Evolutionary conservation across 2,329 filamentous ascomycete species (phyloP).

Genomic region (Fusarium fracticaudum): DNA sequence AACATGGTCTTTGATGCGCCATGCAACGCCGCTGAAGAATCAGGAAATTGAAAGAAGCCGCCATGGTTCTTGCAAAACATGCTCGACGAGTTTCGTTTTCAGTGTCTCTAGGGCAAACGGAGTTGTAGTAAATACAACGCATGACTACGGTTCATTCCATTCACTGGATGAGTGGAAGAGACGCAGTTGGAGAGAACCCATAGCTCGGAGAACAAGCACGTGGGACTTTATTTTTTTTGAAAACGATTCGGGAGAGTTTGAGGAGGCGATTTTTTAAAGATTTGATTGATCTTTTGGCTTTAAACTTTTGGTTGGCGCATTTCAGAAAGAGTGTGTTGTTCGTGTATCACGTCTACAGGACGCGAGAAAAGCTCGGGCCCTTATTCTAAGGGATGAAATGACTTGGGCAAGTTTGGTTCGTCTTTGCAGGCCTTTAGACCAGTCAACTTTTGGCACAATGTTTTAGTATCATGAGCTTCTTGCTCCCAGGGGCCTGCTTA

Average conservation of each 20-base stretch:
- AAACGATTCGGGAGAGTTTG: neutral
- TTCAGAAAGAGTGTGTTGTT: neutral
- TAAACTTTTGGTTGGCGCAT: neutral
- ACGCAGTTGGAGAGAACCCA: rapidly evolving
- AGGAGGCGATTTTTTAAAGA: too few species aligned
- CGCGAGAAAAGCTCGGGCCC: neutral
- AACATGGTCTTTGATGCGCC: neutral
- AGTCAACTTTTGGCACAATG: neutral
- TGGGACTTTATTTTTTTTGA: rapidly evolving
- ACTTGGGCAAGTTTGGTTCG: neutral
- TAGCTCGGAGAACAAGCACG: rapidly evolving
- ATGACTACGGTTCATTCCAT: neutral
- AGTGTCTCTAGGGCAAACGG: neutral
- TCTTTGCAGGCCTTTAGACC: neutral
- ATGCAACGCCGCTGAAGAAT: neutral
- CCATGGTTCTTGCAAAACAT: neutral
- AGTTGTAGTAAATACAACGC: neutral
- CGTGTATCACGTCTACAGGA: neutral
- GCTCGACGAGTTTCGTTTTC: neutral
- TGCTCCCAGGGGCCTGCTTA: neutral
- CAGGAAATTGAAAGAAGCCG: rapidly evolving
- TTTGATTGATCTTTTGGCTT: neutral
- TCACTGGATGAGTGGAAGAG: neutral
- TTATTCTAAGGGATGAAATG: neutral
- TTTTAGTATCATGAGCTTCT: neutral